phyloP scores from a whole-genome alignment of 2,329 filamentous ascomycete genomes.

The Pyrenochaeta sp. region DNA sequence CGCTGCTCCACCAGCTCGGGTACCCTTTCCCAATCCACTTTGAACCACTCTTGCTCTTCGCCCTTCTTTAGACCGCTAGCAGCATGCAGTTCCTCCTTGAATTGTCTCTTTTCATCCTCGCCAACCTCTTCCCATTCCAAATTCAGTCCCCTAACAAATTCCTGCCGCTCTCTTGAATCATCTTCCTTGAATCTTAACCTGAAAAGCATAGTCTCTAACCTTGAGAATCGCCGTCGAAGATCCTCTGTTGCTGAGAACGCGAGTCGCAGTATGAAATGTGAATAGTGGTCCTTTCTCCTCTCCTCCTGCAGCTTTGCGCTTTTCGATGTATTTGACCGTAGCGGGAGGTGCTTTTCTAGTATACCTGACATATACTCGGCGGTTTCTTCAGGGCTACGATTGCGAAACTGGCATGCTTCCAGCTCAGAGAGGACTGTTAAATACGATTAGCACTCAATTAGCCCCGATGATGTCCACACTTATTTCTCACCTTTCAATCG shows the following conservation, averaged over 20 bases:
- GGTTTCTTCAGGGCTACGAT: constrained; percentile 84
- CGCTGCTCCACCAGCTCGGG: constrained; percentile 87
- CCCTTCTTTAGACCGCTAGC: constrained; percentile 61
- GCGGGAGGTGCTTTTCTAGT: constrained; percentile 84
- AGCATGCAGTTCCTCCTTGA: constrained; percentile 66
- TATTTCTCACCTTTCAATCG: constrained; percentile 70
- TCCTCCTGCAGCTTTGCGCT: constrained; percentile 70
- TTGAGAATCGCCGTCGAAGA: constrained; percentile 82
- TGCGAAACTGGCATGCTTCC: constrained; percentile 94
- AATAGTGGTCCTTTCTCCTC: constrained; percentile 95
- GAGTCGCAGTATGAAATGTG: constrained; percentile 93
- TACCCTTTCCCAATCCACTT: constrained; percentile 94
- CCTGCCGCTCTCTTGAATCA: constrained; percentile 73
- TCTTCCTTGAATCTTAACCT: constrained; percentile 82
- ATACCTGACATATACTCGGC: constrained; percentile 83
- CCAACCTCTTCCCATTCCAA: constrained; percentile 85
- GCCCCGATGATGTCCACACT: neutral
- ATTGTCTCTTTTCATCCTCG: constrained; percentile 78
- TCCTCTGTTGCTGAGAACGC: constrained; percentile 94
- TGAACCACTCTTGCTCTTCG: constrained; percentile 92
- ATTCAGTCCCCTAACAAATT: constrained; percentile 79
- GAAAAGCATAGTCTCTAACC: constrained; percentile 90
- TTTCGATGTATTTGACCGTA: constrained; percentile 76
- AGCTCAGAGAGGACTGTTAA: constrained; percentile 79
- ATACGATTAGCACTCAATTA: constrained; percentile 10